Evolutionary conservation across 441 rosid genomes (phyloP).

Genomic region (Raphanus hybrid): DNA sequence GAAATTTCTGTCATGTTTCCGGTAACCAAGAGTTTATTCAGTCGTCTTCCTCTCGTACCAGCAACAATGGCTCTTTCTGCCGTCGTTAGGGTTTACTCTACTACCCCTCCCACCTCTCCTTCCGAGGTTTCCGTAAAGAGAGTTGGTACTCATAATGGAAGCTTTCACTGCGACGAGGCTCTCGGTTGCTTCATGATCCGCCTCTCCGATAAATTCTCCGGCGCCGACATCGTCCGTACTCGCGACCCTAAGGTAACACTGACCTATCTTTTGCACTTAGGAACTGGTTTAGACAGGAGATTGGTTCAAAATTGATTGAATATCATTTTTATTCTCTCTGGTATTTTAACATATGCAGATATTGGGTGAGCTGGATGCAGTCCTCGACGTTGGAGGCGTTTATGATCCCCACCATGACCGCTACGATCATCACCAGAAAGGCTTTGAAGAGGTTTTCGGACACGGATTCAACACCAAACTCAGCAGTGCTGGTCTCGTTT

Average conservation of each 20-base stretch:
- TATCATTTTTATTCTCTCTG: no score
- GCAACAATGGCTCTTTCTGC: conserved; percentile 52
- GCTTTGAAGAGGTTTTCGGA: conserved; percentile 82
- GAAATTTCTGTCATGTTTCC: conserved; percentile 47
- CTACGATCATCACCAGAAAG: conserved; percentile 91
- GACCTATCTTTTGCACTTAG: no score
- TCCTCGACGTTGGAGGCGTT: conserved; percentile 95
- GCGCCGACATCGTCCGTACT: conserved; percentile 81
- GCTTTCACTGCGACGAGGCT: conserved; percentile 96
- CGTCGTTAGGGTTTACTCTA: conserved; percentile 56
- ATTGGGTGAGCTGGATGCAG: conserved; percentile 87
- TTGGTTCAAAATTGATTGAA: neutral
- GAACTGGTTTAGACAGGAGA: conserved; percentile 28
- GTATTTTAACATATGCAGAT: conserved; percentile 47
- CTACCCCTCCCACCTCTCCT: conserved; percentile 49
- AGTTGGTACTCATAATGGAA: conserved; percentile 91
- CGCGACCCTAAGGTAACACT: conserved; percentile 61
- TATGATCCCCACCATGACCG: conserved; percentile 76
- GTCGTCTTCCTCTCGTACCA: conserved; percentile 41
- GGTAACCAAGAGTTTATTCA: conserved; percentile 55
- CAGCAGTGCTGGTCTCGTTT: conserved; percentile 92
- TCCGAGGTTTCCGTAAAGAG: conserved; percentile 54
- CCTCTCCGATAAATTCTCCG: conserved; percentile 74
- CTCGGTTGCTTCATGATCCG: conserved; percentile 98
- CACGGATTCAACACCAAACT: conserved; percentile 87